Conservation (phyloP, 768 basidiomycete genomes). For the Vararia minispora region DNA sequence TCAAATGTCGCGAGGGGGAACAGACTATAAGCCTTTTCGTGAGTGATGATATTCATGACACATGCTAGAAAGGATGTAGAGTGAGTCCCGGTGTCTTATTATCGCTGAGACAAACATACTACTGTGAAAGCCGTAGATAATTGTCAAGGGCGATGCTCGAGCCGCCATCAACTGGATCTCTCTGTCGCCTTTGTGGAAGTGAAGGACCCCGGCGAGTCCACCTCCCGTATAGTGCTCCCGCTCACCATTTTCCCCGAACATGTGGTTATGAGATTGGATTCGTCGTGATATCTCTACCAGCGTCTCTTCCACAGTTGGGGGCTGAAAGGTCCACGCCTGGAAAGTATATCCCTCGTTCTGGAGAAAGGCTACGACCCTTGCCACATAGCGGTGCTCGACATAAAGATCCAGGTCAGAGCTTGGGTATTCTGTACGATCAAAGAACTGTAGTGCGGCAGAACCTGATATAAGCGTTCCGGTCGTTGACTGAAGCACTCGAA, state of each 20-base stretch:
- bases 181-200: not conserved
- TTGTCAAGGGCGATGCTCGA: conserved; percentile 17
- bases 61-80: conserved; percentile 19
- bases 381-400: conserved; percentile 21
- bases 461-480: conserved; percentile 42
- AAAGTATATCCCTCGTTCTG: conserved; percentile 22
- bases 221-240: not conserved
- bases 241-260: too few relatives aligned
- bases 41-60: conserved; percentile 35
- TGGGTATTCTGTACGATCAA: conserved; percentile 32
- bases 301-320: not conserved
- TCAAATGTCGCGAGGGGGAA: conserved; percentile 33
- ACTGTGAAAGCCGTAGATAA: conserved; percentile 18
- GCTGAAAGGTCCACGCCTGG: conserved; percentile 15
- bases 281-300: not conserved
- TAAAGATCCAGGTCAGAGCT: conserved; percentile 45
- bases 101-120: not conserved
- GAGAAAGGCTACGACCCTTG: conserved; percentile 27
- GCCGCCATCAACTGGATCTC: conserved; percentile 29
- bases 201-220: not conserved
- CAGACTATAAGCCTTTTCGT: conserved; percentile 28
- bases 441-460: conserved; percentile 41
- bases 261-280: too few relatives aligned
- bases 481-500: conserved; percentile 30
- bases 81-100: not conserved